These are phyloP conservation scores for Cladophialophora psammophila DNA, from an alignment of 2,329 filamentous ascomycete species.

Conservation along the genomic window DNA sequence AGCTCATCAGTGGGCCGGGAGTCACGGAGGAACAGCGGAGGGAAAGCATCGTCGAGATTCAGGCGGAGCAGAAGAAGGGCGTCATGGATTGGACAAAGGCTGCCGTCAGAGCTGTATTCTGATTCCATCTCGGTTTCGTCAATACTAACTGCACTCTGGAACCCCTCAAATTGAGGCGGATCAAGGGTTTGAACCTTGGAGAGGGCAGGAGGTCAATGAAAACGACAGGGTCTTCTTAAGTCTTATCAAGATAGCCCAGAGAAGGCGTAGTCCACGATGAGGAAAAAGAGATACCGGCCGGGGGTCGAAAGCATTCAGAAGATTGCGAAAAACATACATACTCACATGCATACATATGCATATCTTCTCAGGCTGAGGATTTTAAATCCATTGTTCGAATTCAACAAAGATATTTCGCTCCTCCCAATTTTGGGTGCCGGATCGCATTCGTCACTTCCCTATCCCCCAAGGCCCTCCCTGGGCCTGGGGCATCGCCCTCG, in stretches of 20 bases:
- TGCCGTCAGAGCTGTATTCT: conserved; percentile 18
- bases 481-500: conserved; percentile 20
- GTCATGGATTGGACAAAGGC: conserved; percentile 18
- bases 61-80: conserved; percentile 42
- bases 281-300: background rate
- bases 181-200: background rate
- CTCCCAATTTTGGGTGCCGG: too few species aligned
- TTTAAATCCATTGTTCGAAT: background rate
- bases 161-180: background rate
- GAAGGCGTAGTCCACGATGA: background rate
- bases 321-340: background rate
- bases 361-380: background rate
- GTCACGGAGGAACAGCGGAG: conserved; percentile 40
- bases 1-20: conserved; percentile 39
- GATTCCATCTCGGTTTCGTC: background rate
- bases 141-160: too few species aligned
- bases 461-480: background rate
- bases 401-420: too few species aligned
- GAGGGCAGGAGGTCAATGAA: background rate
- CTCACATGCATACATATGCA: background rate
- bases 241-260: background rate
- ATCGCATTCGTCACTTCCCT: background rate
- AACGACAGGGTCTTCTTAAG: background rate
- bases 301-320: background rate
- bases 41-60: conserved; percentile 43